Evolutionary conservation across 805 yeast genomes (phyloP).

Genomic region (Saccharomycopsis javanensis): DNA sequence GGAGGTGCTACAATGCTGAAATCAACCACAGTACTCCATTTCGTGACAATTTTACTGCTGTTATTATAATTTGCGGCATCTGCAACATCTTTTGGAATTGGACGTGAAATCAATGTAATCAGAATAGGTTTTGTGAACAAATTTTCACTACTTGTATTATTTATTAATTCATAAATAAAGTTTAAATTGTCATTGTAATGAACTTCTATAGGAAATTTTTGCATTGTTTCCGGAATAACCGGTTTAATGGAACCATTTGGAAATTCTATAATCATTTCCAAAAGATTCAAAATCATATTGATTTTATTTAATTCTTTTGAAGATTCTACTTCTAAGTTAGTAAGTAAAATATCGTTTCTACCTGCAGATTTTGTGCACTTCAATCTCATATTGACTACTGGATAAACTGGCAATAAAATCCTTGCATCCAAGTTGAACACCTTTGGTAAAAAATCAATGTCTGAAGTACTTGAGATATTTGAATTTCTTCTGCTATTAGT

Average conservation of each 20-base stretch:
- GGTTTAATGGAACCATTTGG: conserved; percentile 20
- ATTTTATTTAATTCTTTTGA: conserved; percentile 28
- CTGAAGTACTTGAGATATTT: conserved; percentile 3
- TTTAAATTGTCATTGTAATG: conserved; percentile 28
- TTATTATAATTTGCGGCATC: background rate
- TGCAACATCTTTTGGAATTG: conserved; percentile 17
- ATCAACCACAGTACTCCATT: conserved; percentile 34
- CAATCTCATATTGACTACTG: conserved; percentile 30
- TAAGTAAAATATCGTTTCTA: conserved; percentile 31
- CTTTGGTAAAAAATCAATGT: conserved; percentile 2
- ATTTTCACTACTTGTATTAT: conserved; percentile 24
- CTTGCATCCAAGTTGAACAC: conserved; percentile 15
- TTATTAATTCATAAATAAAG: conserved; percentile 29
- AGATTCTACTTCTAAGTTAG: conserved; percentile 33
- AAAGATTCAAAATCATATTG: conserved; percentile 12
- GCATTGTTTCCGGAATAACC: conserved; percentile 13
- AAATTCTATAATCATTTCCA: conserved; percentile 22
- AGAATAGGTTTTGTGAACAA: conserved; percentile 24
- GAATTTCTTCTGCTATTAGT: conserved; percentile 7
- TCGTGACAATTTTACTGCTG: conserved; percentile 25
- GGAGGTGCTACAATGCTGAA: conserved; percentile 35
- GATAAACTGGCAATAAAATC: conserved; percentile 20
- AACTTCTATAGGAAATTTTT: conserved; percentile 26
- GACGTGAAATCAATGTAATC: conserved; percentile 23
- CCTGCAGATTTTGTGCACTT: conserved; percentile 39